Base-by-base conservation (phyloP, 768 basidiomycete genomes). In the Hypholoma fasciculare region DNA sequence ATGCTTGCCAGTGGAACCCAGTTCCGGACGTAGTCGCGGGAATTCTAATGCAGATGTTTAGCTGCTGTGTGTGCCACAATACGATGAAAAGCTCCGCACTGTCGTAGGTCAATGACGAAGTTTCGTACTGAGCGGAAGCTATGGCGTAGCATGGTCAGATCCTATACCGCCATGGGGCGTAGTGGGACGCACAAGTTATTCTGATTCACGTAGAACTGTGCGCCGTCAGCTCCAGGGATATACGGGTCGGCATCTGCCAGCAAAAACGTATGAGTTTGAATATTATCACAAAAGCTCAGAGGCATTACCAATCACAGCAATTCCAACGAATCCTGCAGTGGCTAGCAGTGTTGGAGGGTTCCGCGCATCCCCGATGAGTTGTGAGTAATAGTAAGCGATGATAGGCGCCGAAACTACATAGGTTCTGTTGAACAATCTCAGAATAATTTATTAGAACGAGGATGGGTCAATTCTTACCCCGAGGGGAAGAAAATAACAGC, bases 1-100 rank as follows among this genome's bases (percentile, higher is more conserved):
- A 83, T 30, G 91, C 87, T 73, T 92, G 90, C 90, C 90, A 92
- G 65, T 92, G 90, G 39, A 92, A 74, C 37, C 88, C 90, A 16
- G 87, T 89, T 49, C 83, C 88, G 61, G 77, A 70, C 16, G 75
- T 73, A 13, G 74, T 67, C 3, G 86, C 72, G 42, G 86, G 82
- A 61, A 88, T 80, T 56, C 76, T 77, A 42, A 8, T 37, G 55
- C 42, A 23, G 13, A 50, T 37, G 13, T 27, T 39, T 53, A 4
- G 12, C 1, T 17, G 23, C 20, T 7, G 7, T 34, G 30, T 34
- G 9, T 7, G 30, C 9, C 30, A 34, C 9, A 34, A 7, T 2
- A 34, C 7, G 3, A 34, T 7, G 8, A 53, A 27, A 27, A 8
- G 19, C 13, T 12, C 4, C 65, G 55, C 64, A 80, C 73, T 76